Conservation (phyloP, 176 grass and related monocot species). For the Hordeum marinum region DNA sequence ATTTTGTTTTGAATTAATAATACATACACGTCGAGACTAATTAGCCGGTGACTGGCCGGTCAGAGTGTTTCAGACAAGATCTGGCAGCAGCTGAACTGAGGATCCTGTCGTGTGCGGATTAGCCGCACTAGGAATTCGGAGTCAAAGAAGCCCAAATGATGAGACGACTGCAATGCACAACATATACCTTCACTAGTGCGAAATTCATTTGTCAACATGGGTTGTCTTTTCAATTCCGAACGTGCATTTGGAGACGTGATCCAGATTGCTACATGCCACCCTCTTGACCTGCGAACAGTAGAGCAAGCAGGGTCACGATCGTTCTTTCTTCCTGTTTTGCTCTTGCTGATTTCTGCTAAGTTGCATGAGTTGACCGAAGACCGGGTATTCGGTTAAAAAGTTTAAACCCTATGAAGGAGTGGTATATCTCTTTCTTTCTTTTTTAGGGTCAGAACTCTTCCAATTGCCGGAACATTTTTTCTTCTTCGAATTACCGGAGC, state of each 20-base stretch:
- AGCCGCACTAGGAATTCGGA: not conserved
- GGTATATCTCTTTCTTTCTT: too few species aligned
- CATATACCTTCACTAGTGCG: too few species aligned
- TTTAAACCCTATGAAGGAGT: too few species aligned
- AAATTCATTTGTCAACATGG: not conserved
- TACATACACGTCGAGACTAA: too few species aligned
- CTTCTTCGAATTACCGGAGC: too few species aligned
- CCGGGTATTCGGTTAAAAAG: not conserved
- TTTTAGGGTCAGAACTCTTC: too few species aligned
- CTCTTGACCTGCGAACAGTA: not conserved
- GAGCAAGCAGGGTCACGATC: too few species aligned
- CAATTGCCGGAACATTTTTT: too few species aligned
- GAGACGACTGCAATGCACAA: not conserved
- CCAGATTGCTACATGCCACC: not conserved
- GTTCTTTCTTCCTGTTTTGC: too few species aligned
- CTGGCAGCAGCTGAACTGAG: not conserved
- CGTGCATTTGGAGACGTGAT: not conserved
- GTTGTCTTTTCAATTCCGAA: not conserved
- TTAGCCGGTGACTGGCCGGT: too few species aligned
- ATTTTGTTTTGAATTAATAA: too few species aligned
- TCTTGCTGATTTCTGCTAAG: too few species aligned
- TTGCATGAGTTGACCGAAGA: not conserved
- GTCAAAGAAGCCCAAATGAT: constrained; percentile 2
- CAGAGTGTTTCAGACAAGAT: not conserved
- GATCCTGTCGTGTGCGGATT: not conserved